Percentiles rank a stretch among this genome's conserved stretches.
Conservation (phyloP, 306 rosid species). For the Cucumis sativus region DNA sequence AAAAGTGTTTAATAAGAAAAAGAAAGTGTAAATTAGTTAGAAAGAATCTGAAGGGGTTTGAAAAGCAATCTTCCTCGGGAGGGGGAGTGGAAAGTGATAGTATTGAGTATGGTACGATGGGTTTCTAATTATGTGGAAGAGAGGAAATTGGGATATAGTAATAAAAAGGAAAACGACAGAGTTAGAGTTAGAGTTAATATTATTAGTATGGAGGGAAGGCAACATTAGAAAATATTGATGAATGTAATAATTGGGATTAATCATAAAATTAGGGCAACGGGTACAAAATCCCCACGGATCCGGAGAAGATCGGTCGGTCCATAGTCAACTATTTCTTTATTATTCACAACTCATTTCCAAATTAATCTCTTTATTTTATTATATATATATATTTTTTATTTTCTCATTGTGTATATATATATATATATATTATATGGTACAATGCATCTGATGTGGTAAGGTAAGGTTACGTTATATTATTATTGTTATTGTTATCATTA, state of each 20-base stretch:
- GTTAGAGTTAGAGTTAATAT: too few species aligned
- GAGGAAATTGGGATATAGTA: neutral
- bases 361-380: neutral
- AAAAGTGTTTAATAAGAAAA: too few species aligned
- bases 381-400: neutral
- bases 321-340: neutral
- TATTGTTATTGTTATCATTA: neutral
- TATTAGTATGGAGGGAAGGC: neutral
- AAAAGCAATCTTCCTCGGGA: neutral
- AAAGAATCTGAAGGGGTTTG: too few species aligned
- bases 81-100: neutral
- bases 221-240: neutral
- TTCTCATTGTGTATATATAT: neutral
- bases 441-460: neutral
- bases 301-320: slow-evolving; percentile 14
- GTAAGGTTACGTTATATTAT: neutral
- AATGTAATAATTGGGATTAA: neutral
- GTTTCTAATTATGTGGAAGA: neutral
- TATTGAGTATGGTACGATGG: neutral
- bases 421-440: neutral
- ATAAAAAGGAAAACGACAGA: neutral
- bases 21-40: too few species aligned
- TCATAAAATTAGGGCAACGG: neutral
- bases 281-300: slow-evolving; percentile 13
- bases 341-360: neutral